phyloP scores from a whole-genome alignment of 2,329 filamentous ascomycete genomes.

The Incumbomyces lentus region DNA sequence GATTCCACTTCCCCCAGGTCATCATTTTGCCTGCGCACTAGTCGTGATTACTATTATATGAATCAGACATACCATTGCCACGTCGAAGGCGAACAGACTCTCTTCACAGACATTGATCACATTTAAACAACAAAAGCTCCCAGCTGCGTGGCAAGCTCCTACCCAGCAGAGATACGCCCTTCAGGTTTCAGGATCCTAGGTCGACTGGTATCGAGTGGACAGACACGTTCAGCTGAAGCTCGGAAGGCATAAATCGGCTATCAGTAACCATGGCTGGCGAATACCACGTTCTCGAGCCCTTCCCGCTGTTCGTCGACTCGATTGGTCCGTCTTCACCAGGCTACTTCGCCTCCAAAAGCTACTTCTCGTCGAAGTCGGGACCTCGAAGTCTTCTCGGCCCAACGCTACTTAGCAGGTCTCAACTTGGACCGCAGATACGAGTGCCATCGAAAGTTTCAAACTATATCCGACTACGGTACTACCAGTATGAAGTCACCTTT shows the following conservation, averaged over 20 bases:
- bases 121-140: no score
- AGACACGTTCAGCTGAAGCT: no score
- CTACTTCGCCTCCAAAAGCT: constrained; percentile 19
- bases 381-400: constrained; percentile 16
- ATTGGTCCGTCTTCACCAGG: constrained; percentile 16
- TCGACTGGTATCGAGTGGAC: not conserved
- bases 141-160: no score
- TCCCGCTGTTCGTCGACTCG: constrained; percentile 20
- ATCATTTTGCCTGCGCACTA: no score
- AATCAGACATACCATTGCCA: no score
- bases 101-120: no score
- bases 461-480: constrained; percentile 71
- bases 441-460: constrained; percentile 15
- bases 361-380: constrained; percentile 7
- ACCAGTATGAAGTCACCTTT: constrained; percentile 98
- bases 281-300: constrained; percentile 16
- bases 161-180: not conserved
- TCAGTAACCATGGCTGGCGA: constrained; percentile 8
- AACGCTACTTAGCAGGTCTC: constrained; percentile 4
- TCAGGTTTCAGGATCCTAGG: not conserved
- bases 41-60: no score
- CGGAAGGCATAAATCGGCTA: not conserved
- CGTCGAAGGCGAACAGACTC: no score
- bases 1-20: no score
- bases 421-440: constrained; percentile 9